A percentile compares a stretch with the other conserved stretches of the same genome.
phyloP scores from a whole-genome alignment of 345 rosid species.

The Gossypium mustelinum region DNA sequence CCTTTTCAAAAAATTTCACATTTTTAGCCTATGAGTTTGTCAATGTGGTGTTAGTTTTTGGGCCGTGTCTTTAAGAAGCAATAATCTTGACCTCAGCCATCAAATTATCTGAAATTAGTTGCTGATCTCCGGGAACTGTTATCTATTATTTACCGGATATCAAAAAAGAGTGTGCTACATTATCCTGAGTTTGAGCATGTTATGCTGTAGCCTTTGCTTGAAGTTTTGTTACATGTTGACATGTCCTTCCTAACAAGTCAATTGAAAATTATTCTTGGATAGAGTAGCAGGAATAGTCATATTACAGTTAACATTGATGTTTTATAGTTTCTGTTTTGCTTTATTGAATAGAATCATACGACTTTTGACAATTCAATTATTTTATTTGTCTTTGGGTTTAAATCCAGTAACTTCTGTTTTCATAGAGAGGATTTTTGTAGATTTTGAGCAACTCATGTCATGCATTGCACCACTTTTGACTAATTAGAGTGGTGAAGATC shows the following conservation, averaged over 20 bases:
- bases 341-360: not conserved
- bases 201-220: not conserved
- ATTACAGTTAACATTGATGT: not conserved
- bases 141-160: not conserved
- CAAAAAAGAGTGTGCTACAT: not conserved
- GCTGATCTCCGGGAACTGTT: not conserved
- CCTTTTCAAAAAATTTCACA: not conserved
- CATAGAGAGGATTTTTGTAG: too few species aligned
- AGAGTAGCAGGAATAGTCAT: not conserved
- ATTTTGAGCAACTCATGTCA: too few species aligned
- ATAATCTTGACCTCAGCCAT: not conserved
- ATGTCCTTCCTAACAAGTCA: not conserved
- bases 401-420: too few species aligned
- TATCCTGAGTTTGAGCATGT: not conserved
- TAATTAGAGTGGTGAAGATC: too few species aligned
- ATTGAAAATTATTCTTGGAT: not conserved
- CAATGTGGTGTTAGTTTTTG: not conserved
- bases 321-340: not conserved
- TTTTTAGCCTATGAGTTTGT: not conserved
- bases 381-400: not conserved
- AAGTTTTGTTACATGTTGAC: not conserved
- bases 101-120: not conserved
- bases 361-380: not conserved
- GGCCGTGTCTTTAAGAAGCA: not conserved
- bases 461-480: too few species aligned